Percentiles rank a stretch among this genome's conserved stretches.
Evolutionary conservation across 768 basidiomycete genomes (phyloP).

Genomic region (Kwoniella pini): DNA sequence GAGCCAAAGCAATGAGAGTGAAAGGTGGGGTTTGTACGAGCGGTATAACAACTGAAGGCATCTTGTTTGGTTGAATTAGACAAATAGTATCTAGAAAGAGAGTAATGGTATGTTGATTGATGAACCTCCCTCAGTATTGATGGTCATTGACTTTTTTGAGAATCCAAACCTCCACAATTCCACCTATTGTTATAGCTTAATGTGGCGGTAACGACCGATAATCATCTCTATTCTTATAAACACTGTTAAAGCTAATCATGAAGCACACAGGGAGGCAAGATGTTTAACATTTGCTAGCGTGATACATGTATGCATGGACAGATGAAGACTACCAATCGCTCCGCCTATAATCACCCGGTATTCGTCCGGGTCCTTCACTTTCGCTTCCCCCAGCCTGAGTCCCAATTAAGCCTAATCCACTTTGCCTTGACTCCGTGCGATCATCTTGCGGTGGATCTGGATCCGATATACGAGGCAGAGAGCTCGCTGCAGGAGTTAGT

Average conservation of each 20-base stretch:
- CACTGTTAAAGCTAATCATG: too few relatives aligned
- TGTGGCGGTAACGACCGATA: slow-evolving; percentile 3
- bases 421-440: background rate
- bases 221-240: background rate
- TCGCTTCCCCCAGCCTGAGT: background rate
- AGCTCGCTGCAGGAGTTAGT: slow-evolving; percentile 1
- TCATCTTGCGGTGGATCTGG: background rate
- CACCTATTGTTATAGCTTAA: too few relatives aligned
- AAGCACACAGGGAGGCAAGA: too few relatives aligned
- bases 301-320: too few relatives aligned
- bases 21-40: slow-evolving; percentile 33
- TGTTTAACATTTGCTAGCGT: too few relatives aligned
- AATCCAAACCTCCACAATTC: slow-evolving; percentile 6
- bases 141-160: too few relatives aligned
- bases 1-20: slow-evolving; percentile 39
- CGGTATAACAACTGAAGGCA: slow-evolving; percentile 35
- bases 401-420: background rate
- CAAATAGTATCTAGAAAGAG: background rate
- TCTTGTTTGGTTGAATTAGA: too few relatives aligned
- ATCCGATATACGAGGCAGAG: background rate
- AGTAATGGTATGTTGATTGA: background rate
- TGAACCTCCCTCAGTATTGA: background rate
- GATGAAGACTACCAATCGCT: background rate
- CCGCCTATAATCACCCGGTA: slow-evolving; percentile 36
- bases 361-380: slow-evolving; percentile 12